phyloP scores from a whole-genome alignment of 2,329 filamentous ascomycete genomes.

The Xylaria arbuscula region DNA sequence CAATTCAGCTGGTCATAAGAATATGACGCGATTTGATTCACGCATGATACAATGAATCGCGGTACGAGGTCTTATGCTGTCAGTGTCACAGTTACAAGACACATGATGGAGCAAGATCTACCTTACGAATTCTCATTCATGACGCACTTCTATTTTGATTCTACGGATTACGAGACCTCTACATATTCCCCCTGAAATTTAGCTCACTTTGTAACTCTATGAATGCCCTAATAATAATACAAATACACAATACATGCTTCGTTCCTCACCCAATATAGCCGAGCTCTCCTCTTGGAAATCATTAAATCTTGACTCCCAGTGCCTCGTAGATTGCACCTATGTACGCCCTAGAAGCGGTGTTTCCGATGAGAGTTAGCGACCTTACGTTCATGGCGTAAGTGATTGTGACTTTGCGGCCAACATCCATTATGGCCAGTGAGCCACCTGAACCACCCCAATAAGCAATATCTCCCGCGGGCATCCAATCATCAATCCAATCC shows the following conservation, averaged over 20 bases:
- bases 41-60: not conserved
- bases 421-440: slow-evolving; percentile 44
- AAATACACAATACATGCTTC: not conserved
- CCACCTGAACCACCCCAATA: slow-evolving; percentile 45
- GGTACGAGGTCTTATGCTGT: not conserved
- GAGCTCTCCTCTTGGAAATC: not conserved
- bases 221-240: not conserved
- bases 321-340: slow-evolving; percentile 41
- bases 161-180: not conserved
- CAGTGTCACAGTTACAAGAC: not conserved
- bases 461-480: slow-evolving; percentile 49
- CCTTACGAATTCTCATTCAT: not conserved
- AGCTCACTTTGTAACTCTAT: not conserved
- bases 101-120: not conserved
- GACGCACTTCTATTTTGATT: not conserved
- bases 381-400: slow-evolving; percentile 44
- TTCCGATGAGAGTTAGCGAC: slow-evolving; percentile 34
- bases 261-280: not conserved
- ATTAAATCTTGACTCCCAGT: slow-evolving; percentile 36
- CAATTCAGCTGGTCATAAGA: too few relatives aligned
- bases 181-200: not conserved
- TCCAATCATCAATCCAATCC: slow-evolving; percentile 43
- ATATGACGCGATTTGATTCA: not conserved
- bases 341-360: slow-evolving; percentile 39
- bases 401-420: slow-evolving; percentile 41